Conservation (phyloP, 2,329 filamentous ascomycete genomes). For the Coniochaeta sp. region DNA sequence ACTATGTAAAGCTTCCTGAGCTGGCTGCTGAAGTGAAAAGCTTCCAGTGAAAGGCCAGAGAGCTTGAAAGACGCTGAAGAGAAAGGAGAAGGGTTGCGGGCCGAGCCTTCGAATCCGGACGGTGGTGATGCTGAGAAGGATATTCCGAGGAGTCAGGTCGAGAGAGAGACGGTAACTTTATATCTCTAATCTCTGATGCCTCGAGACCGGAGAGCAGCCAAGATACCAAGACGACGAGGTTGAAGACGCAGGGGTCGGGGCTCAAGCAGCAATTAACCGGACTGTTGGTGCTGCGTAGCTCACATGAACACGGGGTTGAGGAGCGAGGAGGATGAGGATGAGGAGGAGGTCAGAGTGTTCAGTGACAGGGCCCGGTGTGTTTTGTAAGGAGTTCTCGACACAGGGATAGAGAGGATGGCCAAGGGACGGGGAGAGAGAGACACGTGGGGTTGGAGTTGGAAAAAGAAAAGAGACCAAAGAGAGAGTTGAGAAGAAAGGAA, state of each 20-base stretch:
- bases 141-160: not conserved
- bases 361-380: not conserved
- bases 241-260: not conserved
- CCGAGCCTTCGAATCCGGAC: not conserved
- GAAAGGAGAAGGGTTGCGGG: not conserved
- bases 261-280: not conserved
- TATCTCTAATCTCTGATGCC: not conserved
- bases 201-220: not conserved
- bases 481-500: not conserved
- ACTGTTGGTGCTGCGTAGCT: not conserved
- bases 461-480: not conserved
- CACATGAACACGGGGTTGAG: not conserved
- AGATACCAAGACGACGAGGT: not conserved
- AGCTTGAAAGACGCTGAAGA: not conserved
- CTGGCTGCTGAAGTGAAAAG: not conserved
- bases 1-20: not conserved
- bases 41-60: not conserved
- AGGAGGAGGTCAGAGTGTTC: not conserved
- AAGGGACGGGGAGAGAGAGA: not conserved
- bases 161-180: not conserved
- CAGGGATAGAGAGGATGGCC: not conserved
- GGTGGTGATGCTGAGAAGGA: not conserved
- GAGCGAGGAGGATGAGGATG: not conserved
- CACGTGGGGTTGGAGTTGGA: not conserved
- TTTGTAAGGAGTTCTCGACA: conserved; percentile 2